Evolutionary conservation across 257 asterid genomes (phyloP), one percentile per base, ranked within the genome.

Genomic region (Nemophila menziesii): DNA sequence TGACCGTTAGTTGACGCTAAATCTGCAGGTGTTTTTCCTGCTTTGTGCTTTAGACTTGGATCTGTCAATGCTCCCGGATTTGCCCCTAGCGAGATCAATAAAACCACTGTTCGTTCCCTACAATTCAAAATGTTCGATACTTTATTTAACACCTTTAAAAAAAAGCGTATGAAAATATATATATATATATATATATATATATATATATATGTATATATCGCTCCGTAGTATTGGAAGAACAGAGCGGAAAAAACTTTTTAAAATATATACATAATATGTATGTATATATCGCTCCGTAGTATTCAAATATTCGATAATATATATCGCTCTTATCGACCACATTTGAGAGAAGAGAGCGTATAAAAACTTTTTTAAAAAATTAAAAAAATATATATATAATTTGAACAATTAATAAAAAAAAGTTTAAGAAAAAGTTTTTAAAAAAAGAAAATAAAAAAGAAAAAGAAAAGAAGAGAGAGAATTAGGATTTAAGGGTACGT

Each of bases 1-100:
- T 86, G 93, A 39, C 92, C 97, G 37, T 79, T 82, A 64, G 60
- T 54, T 48, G 82, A 72, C 39, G 97, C 97, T 13, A 86, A 78
- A 61, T 80, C 97, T 55, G 97, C 90, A 19, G 97, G 92, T 46
- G 78, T 47, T 63, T 76, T 73, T 37, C 77, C 92, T 0, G 78
- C 51, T 51, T 93, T 80, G 54, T 74, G 63, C 48, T 52, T 38
- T 5, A 87, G 92, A 39, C 85, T 68, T 49, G 97, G 97, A 63
- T 86, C 94, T 1, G 97, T 79, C 61, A 82, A 56, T 27, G 58
- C 55, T 60, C 93, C 97, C 13, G 97, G 74, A 48, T 47, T 70
- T 22, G 94, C 93, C 52, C 78, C 93, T 33, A 82, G 48, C 43
- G 97, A 74, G 61, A 82, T 61, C 48, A 86, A 87, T 57, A 65